These are phyloP conservation scores for Trematosphaeria pertusa DNA, from an alignment of 2,329 filamentous ascomycete species.

Conservation along the genomic window DNA sequence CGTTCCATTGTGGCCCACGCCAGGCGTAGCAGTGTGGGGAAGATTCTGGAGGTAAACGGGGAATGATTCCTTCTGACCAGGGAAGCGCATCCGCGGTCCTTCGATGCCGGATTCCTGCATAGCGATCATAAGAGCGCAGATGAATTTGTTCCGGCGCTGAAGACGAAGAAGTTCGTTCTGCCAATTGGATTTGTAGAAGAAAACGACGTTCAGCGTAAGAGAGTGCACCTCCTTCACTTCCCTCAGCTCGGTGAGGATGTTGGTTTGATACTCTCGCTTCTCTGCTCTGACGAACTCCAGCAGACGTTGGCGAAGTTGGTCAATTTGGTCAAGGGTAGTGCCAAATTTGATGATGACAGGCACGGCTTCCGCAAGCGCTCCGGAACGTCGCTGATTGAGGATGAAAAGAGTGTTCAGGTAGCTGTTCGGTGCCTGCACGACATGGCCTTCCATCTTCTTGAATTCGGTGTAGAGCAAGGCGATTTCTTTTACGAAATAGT, in stretches of 20 bases:
- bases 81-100: slow-evolving; percentile 76
- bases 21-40: slow-evolving; percentile 53
- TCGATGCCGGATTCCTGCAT: slow-evolving; percentile 87
- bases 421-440: slow-evolving; percentile 95
- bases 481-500: slow-evolving; percentile 96
- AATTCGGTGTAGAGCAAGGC: slow-evolving; percentile 94
- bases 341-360: slow-evolving; percentile 87
- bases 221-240: slow-evolving; percentile 83
- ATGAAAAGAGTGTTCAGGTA: slow-evolving; percentile 93
- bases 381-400: slow-evolving; percentile 90
- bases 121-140: slow-evolving; percentile 85
- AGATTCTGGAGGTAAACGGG: slow-evolving; percentile 69
- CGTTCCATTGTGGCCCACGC: slow-evolving; percentile 50
- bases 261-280: slow-evolving; percentile 87
- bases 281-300: slow-evolving; percentile 83
- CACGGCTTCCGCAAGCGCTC: slow-evolving; percentile 84
- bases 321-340: slow-evolving; percentile 82
- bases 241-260: slow-evolving; percentile 84
- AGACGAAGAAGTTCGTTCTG: slow-evolving; percentile 93
- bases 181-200: slow-evolving; percentile 98
- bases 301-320: slow-evolving; percentile 78
- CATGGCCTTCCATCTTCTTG: slow-evolving; percentile 97
- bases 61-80: slow-evolving; percentile 70
- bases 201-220: slow-evolving; percentile 88
- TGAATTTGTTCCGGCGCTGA: slow-evolving; percentile 91